These are phyloP conservation scores for Colletotrichum nymphaeae DNA, from an alignment of 2,329 filamentous ascomycete species.

Conservation along the genomic window DNA sequence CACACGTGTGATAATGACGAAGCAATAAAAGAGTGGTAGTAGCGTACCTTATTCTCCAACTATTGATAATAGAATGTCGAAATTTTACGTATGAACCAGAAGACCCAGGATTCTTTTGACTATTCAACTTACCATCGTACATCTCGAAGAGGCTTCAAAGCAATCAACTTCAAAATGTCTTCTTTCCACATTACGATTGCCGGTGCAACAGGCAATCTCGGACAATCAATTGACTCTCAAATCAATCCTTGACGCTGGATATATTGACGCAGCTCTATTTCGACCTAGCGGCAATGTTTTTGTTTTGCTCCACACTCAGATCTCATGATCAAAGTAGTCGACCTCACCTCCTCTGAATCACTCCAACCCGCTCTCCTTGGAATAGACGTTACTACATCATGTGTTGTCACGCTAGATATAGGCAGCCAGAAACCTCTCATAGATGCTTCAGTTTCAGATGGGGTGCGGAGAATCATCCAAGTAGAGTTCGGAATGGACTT, in stretches of 20 bases:
- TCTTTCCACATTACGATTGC: not conserved
- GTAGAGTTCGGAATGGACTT: constrained; percentile 57
- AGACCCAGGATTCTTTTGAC: too few relatives aligned
- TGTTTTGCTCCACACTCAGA: constrained; percentile 44
- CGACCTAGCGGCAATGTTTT: constrained; percentile 50
- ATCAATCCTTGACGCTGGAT: constrained; percentile 43
- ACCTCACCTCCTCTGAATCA: constrained; percentile 50
- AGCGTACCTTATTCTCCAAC: not conserved
- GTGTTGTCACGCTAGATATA: constrained; percentile 49
- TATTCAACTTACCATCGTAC: too few relatives aligned
- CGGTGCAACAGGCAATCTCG: constrained; percentile 46
- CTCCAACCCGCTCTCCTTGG: constrained; percentile 63
- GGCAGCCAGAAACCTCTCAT: constrained; percentile 61
- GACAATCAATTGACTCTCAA: constrained; percentile 42
- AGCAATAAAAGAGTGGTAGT: not conserved
- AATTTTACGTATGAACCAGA: too few relatives aligned
- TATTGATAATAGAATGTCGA: not conserved
- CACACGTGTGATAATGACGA: not conserved
- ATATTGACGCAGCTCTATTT: constrained; percentile 49
- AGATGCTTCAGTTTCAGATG: constrained; percentile 62
- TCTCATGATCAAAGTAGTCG: constrained; percentile 47
- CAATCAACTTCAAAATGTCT: not conserved
- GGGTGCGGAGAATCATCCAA: constrained; percentile 65
- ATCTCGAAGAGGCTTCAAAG: too few relatives aligned
- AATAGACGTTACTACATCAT: constrained; percentile 67